These are phyloP conservation scores for Cenchrus americanus DNA, from an alignment of 176 grass and related monocot species.

Conservation along the genomic window DNA sequence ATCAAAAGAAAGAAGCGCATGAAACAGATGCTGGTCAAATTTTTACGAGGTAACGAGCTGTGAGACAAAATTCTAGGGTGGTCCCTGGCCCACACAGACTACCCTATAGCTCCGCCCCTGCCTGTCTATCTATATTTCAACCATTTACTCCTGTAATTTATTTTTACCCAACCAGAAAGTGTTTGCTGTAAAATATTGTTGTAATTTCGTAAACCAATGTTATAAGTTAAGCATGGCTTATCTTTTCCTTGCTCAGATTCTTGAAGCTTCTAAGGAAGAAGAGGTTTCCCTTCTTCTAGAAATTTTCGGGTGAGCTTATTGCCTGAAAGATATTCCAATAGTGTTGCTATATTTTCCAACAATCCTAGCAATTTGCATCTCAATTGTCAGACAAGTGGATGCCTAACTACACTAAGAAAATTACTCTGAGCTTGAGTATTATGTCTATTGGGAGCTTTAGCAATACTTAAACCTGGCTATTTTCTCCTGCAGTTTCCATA, in stretches of 20 bases:
- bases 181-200: background rate
- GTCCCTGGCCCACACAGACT: too few relatives aligned
- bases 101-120: slow-evolving; percentile 91
- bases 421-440: background rate
- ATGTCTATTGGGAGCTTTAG: background rate
- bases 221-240: slow-evolving; percentile 22
- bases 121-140: slow-evolving; percentile 6
- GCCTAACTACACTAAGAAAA: background rate
- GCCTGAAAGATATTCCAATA: background rate
- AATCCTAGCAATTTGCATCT: slow-evolving; percentile 13
- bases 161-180: slow-evolving; percentile 1
- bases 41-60: too few relatives aligned
- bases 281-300: slow-evolving; percentile 90
- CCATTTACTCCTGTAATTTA: slow-evolving; percentile 13
- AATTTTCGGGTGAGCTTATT: slow-evolving; percentile 72
- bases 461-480: background rate
- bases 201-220: background rate
- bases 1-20: too few relatives aligned
- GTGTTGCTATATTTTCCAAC: background rate
- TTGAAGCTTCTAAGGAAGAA: slow-evolving; percentile 92
- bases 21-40: too few relatives aligned
- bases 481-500: background rate
- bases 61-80: too few relatives aligned
- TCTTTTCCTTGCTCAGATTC: slow-evolving; percentile 70
- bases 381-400: slow-evolving; percentile 7